Base-by-base conservation (phyloP, 345 rosid genomes). In the Eucalyptus caleyi region DNA sequence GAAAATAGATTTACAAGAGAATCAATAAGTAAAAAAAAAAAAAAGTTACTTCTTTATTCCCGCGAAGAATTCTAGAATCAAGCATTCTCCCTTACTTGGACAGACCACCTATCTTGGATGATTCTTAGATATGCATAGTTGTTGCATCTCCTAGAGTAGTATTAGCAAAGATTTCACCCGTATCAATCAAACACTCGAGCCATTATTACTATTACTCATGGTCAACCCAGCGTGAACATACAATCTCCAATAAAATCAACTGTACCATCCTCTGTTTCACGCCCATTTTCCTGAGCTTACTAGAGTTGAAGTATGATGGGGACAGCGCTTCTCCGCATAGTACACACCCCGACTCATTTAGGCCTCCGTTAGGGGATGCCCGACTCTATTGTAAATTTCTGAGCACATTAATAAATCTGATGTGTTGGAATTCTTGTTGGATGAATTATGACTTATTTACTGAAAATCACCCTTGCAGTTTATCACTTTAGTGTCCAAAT, bases 111-210 rank as follows among this genome's bases (percentile, higher is more conserved):
- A 9, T 10, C 65, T 59, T 3, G n/a, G 0, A 5, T 24, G n/a
- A 24, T 59, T 24, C 65, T 23, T 59, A 0, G 65, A 59, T 8
- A 26, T 11, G 65, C 65, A 1, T 4, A 6, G 30, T 59, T 59
- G n/a, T 59, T 26, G 15, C 65, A 59, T 26, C 15, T 59, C 40
- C 77, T n/a, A 0, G 6, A 0, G 77, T 67, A n/a, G 21, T 8
- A 67, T n/a, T 1, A 67, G 21, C 40, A 67, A n/a, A 67, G 40
- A n/a, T n/a, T n/a, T 32, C 0, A 0, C 0, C 0, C 77, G 3
- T 67, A 67, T 67, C 21, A 9, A 67, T 67, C 65, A 11, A 34
- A 16, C 21, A 15, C 77, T 67, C 19, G 18, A n/a, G 10, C 77
- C 15, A n/a, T n/a, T n/a, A 67, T 67, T 16, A n/a, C 77, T 3